Evolutionary conservation across 2,329 filamentous ascomycete genomes (phyloP), one percentile per base, ranked within the genome.

Genomic region (Aspergillus piperis): DNA sequence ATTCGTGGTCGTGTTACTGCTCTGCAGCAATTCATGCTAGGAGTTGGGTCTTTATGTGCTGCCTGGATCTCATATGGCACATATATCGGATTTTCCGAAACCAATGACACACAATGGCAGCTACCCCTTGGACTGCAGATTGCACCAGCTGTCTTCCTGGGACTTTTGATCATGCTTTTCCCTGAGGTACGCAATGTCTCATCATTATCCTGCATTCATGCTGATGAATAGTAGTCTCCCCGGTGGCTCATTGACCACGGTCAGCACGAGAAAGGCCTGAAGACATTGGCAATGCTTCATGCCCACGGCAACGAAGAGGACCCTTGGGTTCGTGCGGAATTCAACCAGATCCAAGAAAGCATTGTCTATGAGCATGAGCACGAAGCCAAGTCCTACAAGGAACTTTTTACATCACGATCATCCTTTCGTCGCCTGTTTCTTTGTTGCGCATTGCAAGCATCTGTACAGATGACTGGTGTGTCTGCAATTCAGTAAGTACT

Each of bases 11-110:
- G 87, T 63, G 84, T 95, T 32, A 92, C 90, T 0, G 84, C 86
- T 30, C 80, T 94, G 3, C 90, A 93, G 73, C 90, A 93, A 68
- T 92, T 93, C 71, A 93, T 93, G 90, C 74, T 94, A 54, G 90
- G 90, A 1, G 84, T 94, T 27, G 91, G 91, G 59, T 80, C 89
- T 15, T 82, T 95, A 1, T 77, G 87, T 15, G 90, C 91, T 0
- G 83, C 86, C 0, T 92, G 90, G 90, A 86, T 90, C 51, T 87
- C 86, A 0, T 94, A 88, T 62, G 90, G 87, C 48, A 82, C 80
- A 3, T 84, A 84, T 64, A 78, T 81, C 42, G 79, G 81, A 15
- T 84, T 86, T 61, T 65, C 74, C 1, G 69, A 75, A 1, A 74
- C 69, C 54, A 78, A 83, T 66, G 73, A 77, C 66, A 80, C 79